A percentile compares a stretch with the other conserved stretches of the same genome.
These are phyloP conservation scores for Amphichorda felina DNA, from an alignment of 2,329 filamentous ascomycete genomes.

Conservation along the genomic window DNA sequence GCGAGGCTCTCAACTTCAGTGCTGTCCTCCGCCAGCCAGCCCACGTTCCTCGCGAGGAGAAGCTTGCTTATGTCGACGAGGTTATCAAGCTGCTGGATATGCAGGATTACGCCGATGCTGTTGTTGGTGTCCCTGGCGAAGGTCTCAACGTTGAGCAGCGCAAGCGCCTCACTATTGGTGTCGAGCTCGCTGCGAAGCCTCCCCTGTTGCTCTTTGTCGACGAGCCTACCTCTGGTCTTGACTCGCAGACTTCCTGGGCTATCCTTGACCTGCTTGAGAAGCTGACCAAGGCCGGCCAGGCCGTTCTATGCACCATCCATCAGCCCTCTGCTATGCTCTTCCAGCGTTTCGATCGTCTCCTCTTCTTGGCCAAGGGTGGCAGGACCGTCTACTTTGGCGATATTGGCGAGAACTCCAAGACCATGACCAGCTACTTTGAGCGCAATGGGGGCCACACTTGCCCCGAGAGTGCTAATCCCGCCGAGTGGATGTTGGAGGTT, in stretches of 20 bases:
- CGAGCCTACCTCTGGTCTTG: slow-evolving; percentile 88
- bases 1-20: slow-evolving; percentile 79
- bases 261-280: slow-evolving; percentile 84
- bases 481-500: slow-evolving; percentile 54
- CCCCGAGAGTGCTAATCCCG: slow-evolving; percentile 48
- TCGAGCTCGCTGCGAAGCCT: slow-evolving; percentile 91
- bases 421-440: slow-evolving; percentile 46
- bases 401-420: slow-evolving; percentile 43
- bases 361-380: slow-evolving; percentile 67
- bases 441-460: slow-evolving; percentile 41
- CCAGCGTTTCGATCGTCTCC: slow-evolving; percentile 74
- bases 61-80: slow-evolving; percentile 78
- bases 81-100: slow-evolving; percentile 87
- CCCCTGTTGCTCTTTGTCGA: slow-evolving; percentile 84
- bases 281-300: slow-evolving; percentile 77
- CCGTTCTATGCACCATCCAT: slow-evolving; percentile 94
- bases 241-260: slow-evolving; percentile 80
- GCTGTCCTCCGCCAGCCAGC: slow-evolving; percentile 76
- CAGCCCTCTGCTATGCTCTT: slow-evolving; percentile 95
- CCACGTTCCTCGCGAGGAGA: slow-evolving; percentile 60
- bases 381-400: slow-evolving; percentile 74
- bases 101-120: slow-evolving; percentile 78
- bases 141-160: slow-evolving; percentile 63
- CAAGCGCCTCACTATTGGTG: slow-evolving; percentile 80
- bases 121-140: slow-evolving; percentile 84